Evolutionary conservation across 371 early-diverging fungal genomes (phyloP).

Genomic region (Lichtheimia hyalospora): DNA sequence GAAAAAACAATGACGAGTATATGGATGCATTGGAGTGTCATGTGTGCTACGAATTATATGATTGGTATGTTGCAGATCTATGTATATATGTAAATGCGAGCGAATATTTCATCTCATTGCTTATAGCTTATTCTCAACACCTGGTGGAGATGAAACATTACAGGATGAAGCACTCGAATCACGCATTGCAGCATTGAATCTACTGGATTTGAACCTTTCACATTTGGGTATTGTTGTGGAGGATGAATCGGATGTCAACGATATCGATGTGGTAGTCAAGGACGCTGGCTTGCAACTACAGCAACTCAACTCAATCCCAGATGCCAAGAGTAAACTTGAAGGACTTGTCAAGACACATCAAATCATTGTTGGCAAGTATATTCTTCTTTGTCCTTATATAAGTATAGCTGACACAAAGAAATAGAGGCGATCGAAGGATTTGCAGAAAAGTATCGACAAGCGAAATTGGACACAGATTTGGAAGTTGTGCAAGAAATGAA

Average conservation of each 20-base stretch:
- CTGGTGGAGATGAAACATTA: constrained; percentile 49
- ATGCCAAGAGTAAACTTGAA: constrained; percentile 51
- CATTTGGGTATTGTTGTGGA: constrained; percentile 60
- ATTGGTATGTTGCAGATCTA: constrained; percentile 16
- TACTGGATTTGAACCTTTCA: constrained; percentile 55
- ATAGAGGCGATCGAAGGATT: constrained; percentile 25
- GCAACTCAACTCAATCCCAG: constrained; percentile 40
- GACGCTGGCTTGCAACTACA: constrained; percentile 50
- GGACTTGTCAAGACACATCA: constrained; percentile 49
- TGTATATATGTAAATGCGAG: background rate
- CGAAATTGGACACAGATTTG: constrained; percentile 13
- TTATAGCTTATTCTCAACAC: constrained; percentile 8
- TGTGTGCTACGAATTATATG: constrained; percentile 43
- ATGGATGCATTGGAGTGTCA: constrained; percentile 43
- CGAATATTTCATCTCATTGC: background rate
- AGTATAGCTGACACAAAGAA: background rate
- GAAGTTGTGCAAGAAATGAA: constrained; percentile 32
- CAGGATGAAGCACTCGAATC: constrained; percentile 68
- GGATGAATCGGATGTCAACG: constrained; percentile 34
- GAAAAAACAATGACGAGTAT: constrained; percentile 20
- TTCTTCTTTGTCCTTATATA: background rate
- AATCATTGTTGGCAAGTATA: constrained; percentile 43
- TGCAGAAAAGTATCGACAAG: constrained; percentile 20
- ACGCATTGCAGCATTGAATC: constrained; percentile 69
- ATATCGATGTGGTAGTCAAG: constrained; percentile 42